Evolutionary conservation across 163 green algal species (phyloP).

Genomic region (Chlorella variabilis): DNA sequence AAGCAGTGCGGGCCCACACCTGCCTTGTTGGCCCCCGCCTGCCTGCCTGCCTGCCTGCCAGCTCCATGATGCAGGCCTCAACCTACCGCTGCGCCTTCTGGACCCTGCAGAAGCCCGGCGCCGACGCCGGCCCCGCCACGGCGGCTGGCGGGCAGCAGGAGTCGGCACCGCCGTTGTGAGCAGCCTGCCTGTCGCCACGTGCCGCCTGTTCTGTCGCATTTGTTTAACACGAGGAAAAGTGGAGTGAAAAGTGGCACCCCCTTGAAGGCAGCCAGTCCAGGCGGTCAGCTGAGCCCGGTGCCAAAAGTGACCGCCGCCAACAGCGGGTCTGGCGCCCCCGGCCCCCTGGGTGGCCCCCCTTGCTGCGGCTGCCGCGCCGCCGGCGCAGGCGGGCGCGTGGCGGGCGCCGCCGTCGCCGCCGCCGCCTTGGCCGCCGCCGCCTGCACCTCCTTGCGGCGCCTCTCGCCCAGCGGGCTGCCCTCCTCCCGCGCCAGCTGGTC

Average conservation of each 20-base stretch:
- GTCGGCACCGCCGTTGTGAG: background rate
- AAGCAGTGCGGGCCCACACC: background rate
- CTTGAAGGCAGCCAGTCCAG: too few relatives aligned
- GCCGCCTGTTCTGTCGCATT: too few relatives aligned
- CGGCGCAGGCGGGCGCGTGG: background rate
- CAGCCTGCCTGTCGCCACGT: too few relatives aligned
- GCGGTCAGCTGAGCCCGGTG: conserved; percentile 10
- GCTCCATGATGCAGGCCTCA: conserved; percentile 39
- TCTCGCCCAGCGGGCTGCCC: background rate
- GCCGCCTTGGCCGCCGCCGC: background rate
- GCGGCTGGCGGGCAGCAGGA: background rate
- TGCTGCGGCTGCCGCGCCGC: background rate
- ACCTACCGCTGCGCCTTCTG: conserved; percentile 55
- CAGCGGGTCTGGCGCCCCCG: conserved; percentile 1
- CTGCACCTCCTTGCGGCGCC: background rate
- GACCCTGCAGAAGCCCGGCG: conserved; percentile 45
- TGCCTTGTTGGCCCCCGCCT: background rate
- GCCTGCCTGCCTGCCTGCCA: background rate
- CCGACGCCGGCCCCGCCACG: background rate
- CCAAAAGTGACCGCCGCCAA: conserved; percentile 33
- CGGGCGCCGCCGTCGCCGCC: background rate
- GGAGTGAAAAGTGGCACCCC: too few relatives aligned
- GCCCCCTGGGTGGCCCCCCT: background rate
- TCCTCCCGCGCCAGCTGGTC: background rate
- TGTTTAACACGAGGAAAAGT: too few relatives aligned